These are phyloP conservation scores for Parasitella parasitica DNA, from an alignment of 371 early-diverging fungal species.

Conservation along the genomic window DNA sequence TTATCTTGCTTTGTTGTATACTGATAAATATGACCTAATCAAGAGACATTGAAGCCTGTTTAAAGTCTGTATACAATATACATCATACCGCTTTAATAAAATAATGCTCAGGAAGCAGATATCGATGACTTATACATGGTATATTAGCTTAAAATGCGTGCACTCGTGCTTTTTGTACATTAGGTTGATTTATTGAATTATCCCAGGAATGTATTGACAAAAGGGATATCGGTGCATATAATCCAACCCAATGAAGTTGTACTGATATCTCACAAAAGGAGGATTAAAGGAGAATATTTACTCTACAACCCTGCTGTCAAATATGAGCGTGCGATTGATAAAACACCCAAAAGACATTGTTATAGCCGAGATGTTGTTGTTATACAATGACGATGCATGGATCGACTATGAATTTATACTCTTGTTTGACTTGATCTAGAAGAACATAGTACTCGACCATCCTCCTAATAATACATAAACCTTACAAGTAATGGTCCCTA, in stretches of 20 bases:
- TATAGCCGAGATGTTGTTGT: not conserved
- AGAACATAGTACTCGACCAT: not conserved
- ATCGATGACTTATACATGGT: too few relatives aligned
- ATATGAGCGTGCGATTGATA: not conserved
- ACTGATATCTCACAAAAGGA: not conserved
- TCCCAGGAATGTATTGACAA: slow-evolving; percentile 20
- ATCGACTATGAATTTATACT: not conserved
- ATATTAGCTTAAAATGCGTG: slow-evolving; percentile 3
- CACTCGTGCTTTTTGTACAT: slow-evolving; percentile 22
- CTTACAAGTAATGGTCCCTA: not conserved
- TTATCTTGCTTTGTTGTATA: too few relatives aligned
- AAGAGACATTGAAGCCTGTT: too few relatives aligned
- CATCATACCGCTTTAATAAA: too few relatives aligned
- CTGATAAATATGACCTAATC: too few relatives aligned
- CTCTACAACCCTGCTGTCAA: not conserved
- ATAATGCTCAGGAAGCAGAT: too few relatives aligned
- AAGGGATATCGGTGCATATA: slow-evolving; percentile 8
- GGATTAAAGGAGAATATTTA: not conserved
- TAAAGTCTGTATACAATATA: too few relatives aligned
- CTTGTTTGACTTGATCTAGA: not conserved
- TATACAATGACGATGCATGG: not conserved
- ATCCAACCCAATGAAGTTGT: not conserved
- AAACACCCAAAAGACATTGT: too few relatives aligned
- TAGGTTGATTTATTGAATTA: slow-evolving; percentile 7
- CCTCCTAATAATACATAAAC: not conserved